Evolutionary conservation across 164 flowering plant species (phyloP).

Genomic region (Saururus chinensis): DNA sequence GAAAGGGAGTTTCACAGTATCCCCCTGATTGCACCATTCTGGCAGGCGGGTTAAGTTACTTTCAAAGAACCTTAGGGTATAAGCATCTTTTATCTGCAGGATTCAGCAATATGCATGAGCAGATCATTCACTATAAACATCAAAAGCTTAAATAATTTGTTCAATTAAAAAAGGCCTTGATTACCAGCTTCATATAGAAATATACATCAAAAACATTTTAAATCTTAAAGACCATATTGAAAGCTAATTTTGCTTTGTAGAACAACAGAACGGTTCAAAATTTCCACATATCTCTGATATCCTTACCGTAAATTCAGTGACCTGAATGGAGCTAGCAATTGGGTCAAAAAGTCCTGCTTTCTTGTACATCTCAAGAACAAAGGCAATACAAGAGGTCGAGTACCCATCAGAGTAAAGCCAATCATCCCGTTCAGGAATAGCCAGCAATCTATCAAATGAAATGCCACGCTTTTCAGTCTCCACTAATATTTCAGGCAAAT

Average conservation of each 20-base stretch:
- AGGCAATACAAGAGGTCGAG: slow-evolving; percentile 89
- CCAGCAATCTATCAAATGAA: slow-evolving; percentile 66
- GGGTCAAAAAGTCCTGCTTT: slow-evolving; percentile 80
- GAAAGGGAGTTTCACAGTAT: slow-evolving; percentile 64
- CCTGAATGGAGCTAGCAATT: slow-evolving; percentile 61
- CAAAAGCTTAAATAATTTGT: background rate
- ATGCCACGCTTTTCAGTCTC: slow-evolving; percentile 79
- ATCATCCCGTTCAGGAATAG: slow-evolving; percentile 86
- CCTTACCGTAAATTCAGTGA: slow-evolving; percentile 91
- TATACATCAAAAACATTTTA: background rate
- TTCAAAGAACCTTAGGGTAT: slow-evolving; percentile 73
- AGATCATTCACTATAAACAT: background rate
- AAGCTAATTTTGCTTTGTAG: background rate
- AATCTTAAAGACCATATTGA: background rate
- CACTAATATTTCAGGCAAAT: slow-evolving; percentile 72
- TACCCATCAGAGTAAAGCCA: slow-evolving; percentile 87
- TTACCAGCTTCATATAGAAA: background rate
- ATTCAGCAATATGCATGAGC: background rate
- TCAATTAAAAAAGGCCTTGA: background rate
- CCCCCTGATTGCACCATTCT: slow-evolving; percentile 84
- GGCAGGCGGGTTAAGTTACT: slow-evolving; percentile 69
- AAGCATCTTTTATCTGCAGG: slow-evolving; percentile 92
- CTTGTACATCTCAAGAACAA: slow-evolving; percentile 86
- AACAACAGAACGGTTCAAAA: background rate
- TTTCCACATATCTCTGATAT: background rate